Evolutionary conservation across 495 filamentous ascomycete genomes (phyloP), one percentile per base, ranked within the genome.

Genomic region (Cercophora scortea): DNA sequence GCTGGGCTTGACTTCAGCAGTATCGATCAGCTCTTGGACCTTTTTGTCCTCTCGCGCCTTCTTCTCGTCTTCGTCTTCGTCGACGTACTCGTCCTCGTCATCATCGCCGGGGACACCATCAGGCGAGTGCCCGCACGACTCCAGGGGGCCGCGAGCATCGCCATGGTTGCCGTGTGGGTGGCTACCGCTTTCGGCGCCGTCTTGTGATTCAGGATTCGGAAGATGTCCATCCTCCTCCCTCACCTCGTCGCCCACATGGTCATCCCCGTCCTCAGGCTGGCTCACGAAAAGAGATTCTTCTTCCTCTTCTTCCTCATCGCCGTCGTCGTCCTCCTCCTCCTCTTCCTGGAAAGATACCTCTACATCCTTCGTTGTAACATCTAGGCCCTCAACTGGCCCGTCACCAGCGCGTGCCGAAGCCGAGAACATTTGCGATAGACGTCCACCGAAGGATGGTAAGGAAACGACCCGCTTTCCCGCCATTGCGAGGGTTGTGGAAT

Each of bases 391-490:
- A 10, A 58, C 53, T 1, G 44, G 34, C n/a, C 55, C 57, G 18
- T 54, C 51, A 45, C 56, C 78, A 63, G 8, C 38, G 13, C 34
- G 17, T 13, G 83, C 84, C 33, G 87, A 80, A 16, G 90, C 90
- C 42, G 83, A 78, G 71, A 96, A 96, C 39, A 80, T 73, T 47
- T 80, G 80, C 7, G 71, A 69, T 48, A 92, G 76, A 43, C 81
- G 80, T 11, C 80, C 79, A 33, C 87, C 79, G 61, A 95, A 86
- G 34, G 73, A 76, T 54, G 69, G 67, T 8, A 66, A 32, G 0
- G 61, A 51, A 11, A 56, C 55, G 9, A 19, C 44, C 11, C 53
- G 55, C 32, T 42, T 54, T 13, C 33, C 45, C 33, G 13, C 25
- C 25, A 25, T 25, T 2, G 25, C 25, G 25, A 25, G 25, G 5